Base-by-base conservation (phyloP, 352 stramenopile genomes). In the Globisporangium camurandrum region DNA sequence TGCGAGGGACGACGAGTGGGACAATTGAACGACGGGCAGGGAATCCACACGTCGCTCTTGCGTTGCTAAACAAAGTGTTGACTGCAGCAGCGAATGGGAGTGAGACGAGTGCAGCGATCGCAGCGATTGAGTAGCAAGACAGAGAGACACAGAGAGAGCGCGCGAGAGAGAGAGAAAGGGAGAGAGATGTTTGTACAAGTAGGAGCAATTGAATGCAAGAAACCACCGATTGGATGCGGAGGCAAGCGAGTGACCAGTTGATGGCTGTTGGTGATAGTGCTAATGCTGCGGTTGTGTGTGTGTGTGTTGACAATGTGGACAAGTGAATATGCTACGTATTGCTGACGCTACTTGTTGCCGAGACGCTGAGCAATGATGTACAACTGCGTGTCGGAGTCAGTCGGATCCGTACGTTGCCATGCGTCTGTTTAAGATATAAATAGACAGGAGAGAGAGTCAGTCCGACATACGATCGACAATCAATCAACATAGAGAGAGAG, bases 351-450 rank as follows among this genome's bases (percentile, higher is more conserved):
- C 33, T 38, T 10, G 31, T 37, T 37, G 19, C 6, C n/a, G 20
- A 40, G 12, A 26, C 3, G 17, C 16, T n/a, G n/a, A 30, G 17
- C 8, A 28, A 7, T 5, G 41, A 33, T 11, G 41, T 7, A 46
- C 22, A 6, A 17, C 23, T 28, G 16, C 8, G 8, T n/a, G 2
- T 50, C 45, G n/a, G n/a, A n/a, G n/a, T 53, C 46, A 59, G 16
- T 23, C 19, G 11, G 52, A 59, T 10, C 52, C 52, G 39, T 59
- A 59, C 17, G 34, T 54, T 22, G 37, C 37, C 37, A 38, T 10
- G 16, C 22, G 36, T 42, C 45, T 53, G 52, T 57, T n/a, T 16
- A 4, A 22, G 17, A n/a, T n/a, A n/a, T n/a, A n/a, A n/a, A n/a
- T n/a, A n/a, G n/a, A n/a, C n/a, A n/a, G n/a, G n/a, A n/a, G n/a